Base-by-base conservation (phyloP, 148 eudicot genomes). In the Euryodendron excelsum region DNA sequence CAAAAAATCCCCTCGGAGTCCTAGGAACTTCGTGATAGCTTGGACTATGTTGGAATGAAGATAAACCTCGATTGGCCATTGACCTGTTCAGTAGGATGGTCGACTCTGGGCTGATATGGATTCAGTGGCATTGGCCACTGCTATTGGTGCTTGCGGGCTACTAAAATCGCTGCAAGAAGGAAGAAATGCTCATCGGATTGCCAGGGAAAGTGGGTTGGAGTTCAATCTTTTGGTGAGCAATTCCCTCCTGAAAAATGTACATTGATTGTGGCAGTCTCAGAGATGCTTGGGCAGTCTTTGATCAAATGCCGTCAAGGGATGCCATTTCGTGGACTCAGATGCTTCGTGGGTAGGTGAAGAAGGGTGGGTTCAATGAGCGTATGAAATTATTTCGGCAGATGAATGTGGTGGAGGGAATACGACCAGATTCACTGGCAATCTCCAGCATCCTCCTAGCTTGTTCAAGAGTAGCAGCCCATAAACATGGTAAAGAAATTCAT, bases 301-400 rank as follows among this genome's bases (percentile, higher is more conserved):
- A 92, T 81, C 65, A 58, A 31, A 87, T 92, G 89, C 58, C 79
- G 18, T 77, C 79, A n/a, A 89, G 82, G 71, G 91, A 92, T 85
- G 71, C 80, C 37, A 90, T 92, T 81, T 90, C 93, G 15, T 92
- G 93, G 91, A 92, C 97, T 25, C 87, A 84, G 64, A 87, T 92
- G 85, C 82, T 89, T 69, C 87, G 84, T 44, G 93, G 93, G 61
- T 90, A 92, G 74, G 93, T 92, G 74, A 84, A 77, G 83, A 87
- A 78, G 50, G 97, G 93, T 37, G 90, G 88, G 58, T 90, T 86
- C 67, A 90, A 92, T 36, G 97, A 92, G 84, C 91, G 87, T 47
- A 74, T 90, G 48, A 89, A 92, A 70, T 80, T 92, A 74, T 92
- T 92, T 72, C 81, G 86, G 75, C 77, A 78, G 55, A 88, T 90